These are phyloP conservation scores for Rhodotorula sp. DNA, from an alignment of 1,284 basidiomycete species.

Conservation along the genomic window DNA sequence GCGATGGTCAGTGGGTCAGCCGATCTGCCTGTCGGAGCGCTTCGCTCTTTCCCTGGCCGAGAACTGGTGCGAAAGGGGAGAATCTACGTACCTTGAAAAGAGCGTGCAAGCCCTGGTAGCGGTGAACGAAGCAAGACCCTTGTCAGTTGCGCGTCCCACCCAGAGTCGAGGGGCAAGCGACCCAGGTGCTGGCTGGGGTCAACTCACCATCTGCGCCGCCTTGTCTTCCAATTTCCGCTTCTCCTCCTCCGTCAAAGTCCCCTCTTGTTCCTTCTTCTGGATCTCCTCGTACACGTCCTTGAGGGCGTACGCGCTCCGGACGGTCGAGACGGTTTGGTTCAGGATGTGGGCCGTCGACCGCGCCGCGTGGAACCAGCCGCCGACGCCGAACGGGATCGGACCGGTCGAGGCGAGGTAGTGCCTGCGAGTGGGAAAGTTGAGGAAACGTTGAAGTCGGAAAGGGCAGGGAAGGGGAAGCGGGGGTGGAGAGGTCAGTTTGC, in stretches of 20 bases:
- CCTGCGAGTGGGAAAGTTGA: too few relatives aligned
- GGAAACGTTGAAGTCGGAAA: too few relatives aligned
- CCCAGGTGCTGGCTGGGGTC: not conserved
- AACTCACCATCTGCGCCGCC: constrained; percentile 79
- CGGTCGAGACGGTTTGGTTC: constrained; percentile 65
- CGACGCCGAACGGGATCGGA: constrained; percentile 69
- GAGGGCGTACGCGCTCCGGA: constrained; percentile 84
- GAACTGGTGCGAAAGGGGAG: not conserved
- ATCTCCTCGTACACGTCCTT: constrained; percentile 95
- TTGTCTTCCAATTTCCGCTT: constrained; percentile 89
- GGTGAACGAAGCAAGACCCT: not conserved
- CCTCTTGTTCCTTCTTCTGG: constrained; percentile 84
- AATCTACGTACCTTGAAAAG: constrained; percentile 70
- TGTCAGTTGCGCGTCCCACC: not conserved
- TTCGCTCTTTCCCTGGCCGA: too few relatives aligned
- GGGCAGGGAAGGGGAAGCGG: too few relatives aligned
- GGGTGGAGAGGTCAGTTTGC: not conserved
- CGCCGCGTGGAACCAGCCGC: constrained; percentile 90
- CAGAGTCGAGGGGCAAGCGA: not conserved
- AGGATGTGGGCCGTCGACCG: constrained; percentile 84
- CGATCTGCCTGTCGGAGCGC: too few relatives aligned
- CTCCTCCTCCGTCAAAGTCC: constrained; percentile 73
- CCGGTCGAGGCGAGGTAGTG: constrained; percentile 76
- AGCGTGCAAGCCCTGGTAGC: constrained; percentile 64
- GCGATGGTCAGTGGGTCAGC: too few relatives aligned